phyloP scores from a whole-genome alignment of 768 basidiomycete species.

The Tylopilus subfusipes region DNA sequence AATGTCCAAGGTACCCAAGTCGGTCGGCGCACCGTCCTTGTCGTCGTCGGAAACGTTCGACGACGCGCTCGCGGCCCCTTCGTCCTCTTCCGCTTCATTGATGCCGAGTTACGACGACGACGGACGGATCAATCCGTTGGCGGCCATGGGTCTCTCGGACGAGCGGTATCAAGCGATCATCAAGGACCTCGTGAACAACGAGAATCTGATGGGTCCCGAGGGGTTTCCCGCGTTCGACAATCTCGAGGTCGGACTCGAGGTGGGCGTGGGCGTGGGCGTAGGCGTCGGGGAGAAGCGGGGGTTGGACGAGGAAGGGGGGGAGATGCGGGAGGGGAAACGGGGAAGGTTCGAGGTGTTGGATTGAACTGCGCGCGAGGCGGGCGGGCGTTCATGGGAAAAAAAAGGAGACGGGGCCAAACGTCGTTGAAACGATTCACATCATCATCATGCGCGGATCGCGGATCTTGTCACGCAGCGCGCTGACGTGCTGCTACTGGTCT shows the following conservation, averaged over 20 bases:
- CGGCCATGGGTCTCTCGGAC: slow-evolving; percentile 83
- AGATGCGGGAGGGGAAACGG: slow-evolving; percentile 47
- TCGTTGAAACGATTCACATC: not conserved
- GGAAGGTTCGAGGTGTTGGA: slow-evolving; percentile 62
- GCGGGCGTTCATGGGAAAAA: not conserved
- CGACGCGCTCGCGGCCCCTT: slow-evolving; percentile 43
- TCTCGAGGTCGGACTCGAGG: slow-evolving; percentile 13
- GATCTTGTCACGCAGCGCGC: not conserved
- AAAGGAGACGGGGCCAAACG: not conserved
- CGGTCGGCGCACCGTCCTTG: slow-evolving; percentile 63
- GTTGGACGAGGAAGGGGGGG: slow-evolving; percentile 37
- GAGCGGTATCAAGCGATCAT: slow-evolving; percentile 83
- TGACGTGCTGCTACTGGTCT: not conserved
- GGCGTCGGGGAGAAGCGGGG: slow-evolving; percentile 36
- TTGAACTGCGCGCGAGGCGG: slow-evolving; percentile 34
- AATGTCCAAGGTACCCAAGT: slow-evolving; percentile 56
- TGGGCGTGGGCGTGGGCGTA: slow-evolving; percentile 17
- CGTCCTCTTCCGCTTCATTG: slow-evolving; percentile 25
- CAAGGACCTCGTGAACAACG: slow-evolving; percentile 66
- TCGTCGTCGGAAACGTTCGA: slow-evolving; percentile 53
- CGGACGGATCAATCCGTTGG: slow-evolving; percentile 73
- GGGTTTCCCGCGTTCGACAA: slow-evolving; percentile 20
- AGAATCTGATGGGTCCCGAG: slow-evolving; percentile 46
- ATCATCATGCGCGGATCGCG: not conserved
- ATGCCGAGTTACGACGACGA: slow-evolving; percentile 37